Conservation (phyloP, 2,329 filamentous ascomycete genomes). For the Alternaria hordeiaustralica region DNA sequence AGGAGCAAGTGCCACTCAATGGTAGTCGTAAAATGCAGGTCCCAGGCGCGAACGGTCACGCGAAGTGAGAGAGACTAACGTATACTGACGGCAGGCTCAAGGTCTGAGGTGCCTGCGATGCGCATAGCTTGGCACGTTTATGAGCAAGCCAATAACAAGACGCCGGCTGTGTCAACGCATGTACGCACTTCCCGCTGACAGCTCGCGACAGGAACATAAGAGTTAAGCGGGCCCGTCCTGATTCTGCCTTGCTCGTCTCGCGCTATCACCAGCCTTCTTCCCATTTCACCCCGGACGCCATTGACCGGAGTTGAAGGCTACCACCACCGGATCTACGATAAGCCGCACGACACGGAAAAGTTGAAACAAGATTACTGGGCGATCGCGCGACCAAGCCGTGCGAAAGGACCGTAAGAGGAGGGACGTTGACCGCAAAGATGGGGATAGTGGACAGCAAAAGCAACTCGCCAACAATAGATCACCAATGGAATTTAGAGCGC, state of each 20-base stretch:
- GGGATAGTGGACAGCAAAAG: not conserved
- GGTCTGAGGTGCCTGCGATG: not conserved
- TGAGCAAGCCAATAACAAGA: not conserved
- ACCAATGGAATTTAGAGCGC: no score
- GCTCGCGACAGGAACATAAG: not conserved
- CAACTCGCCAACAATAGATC: no score
- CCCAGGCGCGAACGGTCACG: not conserved
- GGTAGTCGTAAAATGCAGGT: not conserved
- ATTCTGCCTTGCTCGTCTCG: not conserved
- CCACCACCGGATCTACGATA: not conserved
- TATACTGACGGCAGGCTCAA: not conserved
- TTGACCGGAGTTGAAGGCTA: not conserved
- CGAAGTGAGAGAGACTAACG: not conserved
- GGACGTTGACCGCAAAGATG: not conserved
- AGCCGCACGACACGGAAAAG: not conserved
- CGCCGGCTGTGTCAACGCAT: not conserved
- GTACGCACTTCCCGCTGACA: not conserved
- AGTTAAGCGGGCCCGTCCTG: not conserved
- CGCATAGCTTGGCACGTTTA: not conserved
- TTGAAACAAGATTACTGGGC: not conserved
- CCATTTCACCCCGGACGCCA: not conserved
- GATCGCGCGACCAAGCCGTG: not conserved
- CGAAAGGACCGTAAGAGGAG: not conserved
- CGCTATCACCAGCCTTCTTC: not conserved
- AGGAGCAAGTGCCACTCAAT: not conserved